Conservation (phyloP, 2,329 filamentous ascomycete genomes). For the Ophiostoma ips region DNA sequence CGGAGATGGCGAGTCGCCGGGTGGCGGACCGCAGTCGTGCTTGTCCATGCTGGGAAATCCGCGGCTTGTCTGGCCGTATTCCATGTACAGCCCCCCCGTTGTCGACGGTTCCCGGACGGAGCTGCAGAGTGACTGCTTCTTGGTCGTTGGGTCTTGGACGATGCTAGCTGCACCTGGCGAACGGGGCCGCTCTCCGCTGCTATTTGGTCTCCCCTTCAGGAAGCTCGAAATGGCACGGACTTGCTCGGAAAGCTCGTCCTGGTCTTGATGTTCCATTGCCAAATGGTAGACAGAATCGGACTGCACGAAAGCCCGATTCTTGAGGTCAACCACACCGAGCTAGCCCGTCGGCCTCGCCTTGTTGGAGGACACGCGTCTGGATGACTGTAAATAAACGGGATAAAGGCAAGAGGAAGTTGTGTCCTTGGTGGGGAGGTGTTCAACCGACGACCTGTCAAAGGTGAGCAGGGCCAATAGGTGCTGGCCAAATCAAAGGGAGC, state of each 20-base stretch:
- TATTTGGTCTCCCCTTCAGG: neutral
- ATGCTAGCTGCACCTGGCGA: neutral
- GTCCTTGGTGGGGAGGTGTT: too few relatives aligned
- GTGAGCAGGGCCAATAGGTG: too few relatives aligned
- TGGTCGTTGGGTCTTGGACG: slow-evolving; percentile 3
- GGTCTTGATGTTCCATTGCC: neutral
- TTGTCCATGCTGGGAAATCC: neutral
- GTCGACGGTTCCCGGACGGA: neutral
- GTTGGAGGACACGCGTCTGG: neutral
- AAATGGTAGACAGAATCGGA: neutral
- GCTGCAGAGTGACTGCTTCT: slow-evolving; percentile 1
- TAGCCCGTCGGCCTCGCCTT: neutral
- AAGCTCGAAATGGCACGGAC: neutral
- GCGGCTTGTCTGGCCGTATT: neutral
- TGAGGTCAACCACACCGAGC: neutral
- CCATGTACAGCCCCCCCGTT: slow-evolving; percentile 3
- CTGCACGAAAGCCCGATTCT: neutral
- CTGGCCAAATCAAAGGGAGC: too few relatives aligned
- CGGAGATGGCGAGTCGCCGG: neutral
- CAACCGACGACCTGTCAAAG: too few relatives aligned
- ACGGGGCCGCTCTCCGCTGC: neutral
- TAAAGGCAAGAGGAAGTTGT: neutral
- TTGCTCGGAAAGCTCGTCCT: neutral
- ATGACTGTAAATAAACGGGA: neutral
- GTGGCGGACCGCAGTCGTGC: neutral